phyloP scores from a whole-genome alignment of 495 filamentous ascomycete species.

The Cercophora samala region DNA sequence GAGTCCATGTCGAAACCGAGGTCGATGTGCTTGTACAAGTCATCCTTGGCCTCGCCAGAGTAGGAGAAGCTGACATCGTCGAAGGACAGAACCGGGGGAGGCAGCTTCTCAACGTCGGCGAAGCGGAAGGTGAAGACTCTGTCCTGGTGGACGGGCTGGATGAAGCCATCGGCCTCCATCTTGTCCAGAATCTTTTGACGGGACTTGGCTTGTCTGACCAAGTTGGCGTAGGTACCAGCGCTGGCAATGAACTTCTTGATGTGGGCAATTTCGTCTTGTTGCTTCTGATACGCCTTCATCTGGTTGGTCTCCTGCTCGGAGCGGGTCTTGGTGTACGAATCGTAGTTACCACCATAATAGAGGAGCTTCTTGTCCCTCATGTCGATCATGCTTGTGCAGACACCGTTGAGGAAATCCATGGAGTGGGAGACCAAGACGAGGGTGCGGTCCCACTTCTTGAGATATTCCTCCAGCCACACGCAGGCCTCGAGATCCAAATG shows the following conservation, averaged over 20 bases:
- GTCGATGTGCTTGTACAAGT: slow-evolving; percentile 93
- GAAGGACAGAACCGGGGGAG: slow-evolving; percentile 92
- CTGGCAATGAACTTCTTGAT: slow-evolving; percentile 99
- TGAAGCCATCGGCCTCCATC: slow-evolving; percentile 99
- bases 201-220: slow-evolving; percentile 97
- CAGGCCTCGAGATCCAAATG: slow-evolving; percentile 99
- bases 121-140: slow-evolving; percentile 97
- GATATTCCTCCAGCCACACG: slow-evolving; percentile 98
- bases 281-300: slow-evolving; percentile 97
- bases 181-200: slow-evolving; percentile 99
- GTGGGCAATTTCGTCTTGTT: slow-evolving; percentile 97
- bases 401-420: slow-evolving; percentile 98
- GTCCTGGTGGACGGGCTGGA: slow-evolving; percentile 82
- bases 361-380: slow-evolving; percentile 87
- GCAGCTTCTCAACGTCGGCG: slow-evolving; percentile 96
- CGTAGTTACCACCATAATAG: slow-evolving; percentile 99
- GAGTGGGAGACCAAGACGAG: slow-evolving; percentile 95
- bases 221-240: slow-evolving; percentile 98
- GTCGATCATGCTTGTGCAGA: slow-evolving; percentile 98
- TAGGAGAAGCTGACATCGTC: slow-evolving; percentile 98
- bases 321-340: slow-evolving; percentile 94
- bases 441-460: slow-evolving; percentile 99
- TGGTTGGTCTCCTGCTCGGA: slow-evolving; percentile 95
- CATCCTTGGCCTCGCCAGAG: slow-evolving; percentile 81
- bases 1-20: slow-evolving; percentile 99